phyloP scores from a whole-genome alignment of 176 grass and related monocot species.

The Alopecurus myosuroides region DNA sequence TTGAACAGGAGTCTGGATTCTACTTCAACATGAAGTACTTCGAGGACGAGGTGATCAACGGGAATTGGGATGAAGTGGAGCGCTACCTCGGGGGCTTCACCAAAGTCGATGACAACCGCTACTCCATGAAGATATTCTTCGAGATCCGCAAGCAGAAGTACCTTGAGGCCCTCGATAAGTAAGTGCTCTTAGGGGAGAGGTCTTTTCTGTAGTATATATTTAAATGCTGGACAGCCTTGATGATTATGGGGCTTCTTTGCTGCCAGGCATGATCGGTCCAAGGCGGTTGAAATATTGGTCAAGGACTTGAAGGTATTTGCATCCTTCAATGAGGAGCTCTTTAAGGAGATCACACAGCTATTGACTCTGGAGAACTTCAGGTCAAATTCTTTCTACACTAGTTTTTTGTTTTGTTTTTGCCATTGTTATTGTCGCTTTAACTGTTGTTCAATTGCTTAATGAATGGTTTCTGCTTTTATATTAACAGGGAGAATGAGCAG shows the following conservation, averaged over 20 bases:
- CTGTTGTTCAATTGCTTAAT: conserved; percentile 1
- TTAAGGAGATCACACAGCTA: conserved; percentile 98
- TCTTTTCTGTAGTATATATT: not conserved
- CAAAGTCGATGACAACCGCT: conserved; percentile 80
- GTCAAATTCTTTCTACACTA: conserved; percentile 32
- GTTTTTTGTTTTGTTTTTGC: too few species aligned
- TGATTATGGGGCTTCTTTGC: not conserved
- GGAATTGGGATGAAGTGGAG: conserved; percentile 87
- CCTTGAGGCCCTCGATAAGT: conserved; percentile 85
- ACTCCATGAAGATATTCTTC: conserved; percentile 93
- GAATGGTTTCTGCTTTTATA: conserved; percentile 2
- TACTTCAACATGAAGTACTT: conserved; percentile 98
- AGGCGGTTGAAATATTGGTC: conserved; percentile 96
- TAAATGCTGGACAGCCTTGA: not conserved
- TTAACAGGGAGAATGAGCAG: conserved; percentile 91
- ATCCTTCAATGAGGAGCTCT: conserved; percentile 91
- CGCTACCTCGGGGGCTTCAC: conserved; percentile 83
- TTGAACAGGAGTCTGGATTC: conserved; percentile 89
- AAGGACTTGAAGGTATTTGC: conserved; percentile 99
- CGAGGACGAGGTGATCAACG: conserved; percentile 74
- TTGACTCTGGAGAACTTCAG: conserved; percentile 97
- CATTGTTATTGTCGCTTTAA: not conserved
- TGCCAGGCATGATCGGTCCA: conserved; percentile 86
- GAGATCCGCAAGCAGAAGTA: conserved; percentile 94
- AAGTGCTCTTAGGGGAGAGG: not conserved